Evolutionary conservation across 768 basidiomycete species (phyloP), one percentile per base, ranked within the genome.

Genomic region (Rhizopogon sp.): DNA sequence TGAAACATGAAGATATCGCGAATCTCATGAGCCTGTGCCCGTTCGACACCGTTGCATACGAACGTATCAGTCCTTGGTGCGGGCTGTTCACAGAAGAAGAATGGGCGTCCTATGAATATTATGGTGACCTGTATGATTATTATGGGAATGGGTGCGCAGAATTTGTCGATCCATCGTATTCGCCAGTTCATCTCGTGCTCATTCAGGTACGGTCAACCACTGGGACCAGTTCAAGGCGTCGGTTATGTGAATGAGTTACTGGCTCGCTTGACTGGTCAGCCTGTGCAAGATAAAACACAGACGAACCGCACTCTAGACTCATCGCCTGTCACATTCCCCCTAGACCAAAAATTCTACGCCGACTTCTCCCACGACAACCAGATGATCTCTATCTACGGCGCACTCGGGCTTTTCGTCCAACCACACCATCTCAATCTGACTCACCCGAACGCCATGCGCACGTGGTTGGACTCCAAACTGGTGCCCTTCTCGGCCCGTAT

Each of bases 311-410:
- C 90, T 0, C 77, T 94, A 29, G 84, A 88, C 64, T 62, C 73
- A 0, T 76, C 78, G 4, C 80, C 82, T 0, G 60, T 61, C 11
- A 90, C 88, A 0, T 94, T 94, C 72, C 90, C 91, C 0, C 76
- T 89, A 11, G 62, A 83, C 56, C 79, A 80, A 56, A 73, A 74
- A 5, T 63, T 90, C 43, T 90, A 88, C 62, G 83, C 80, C 20
- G 91, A 94, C 70, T 93, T 94, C 67, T 82, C 88, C 7, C 91
- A 94, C 65, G 91, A 93, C 64, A 87, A 91, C 67, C 71, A 85
- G 63, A 88, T 94, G 81, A 75, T 88, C 46, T 82, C 89, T 22
- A 84, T 92, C 53, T 86, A 82, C 57, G 60, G 76, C 65, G 68
- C 88, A 63, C 50, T 81, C 74, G 69, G 90, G 74, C 59, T 78